Percentiles rank a stretch among this genome's conserved stretches.
Evolutionary conservation across 257 asterid species (phyloP).

Genomic region (Lavandula angustifolia): DNA sequence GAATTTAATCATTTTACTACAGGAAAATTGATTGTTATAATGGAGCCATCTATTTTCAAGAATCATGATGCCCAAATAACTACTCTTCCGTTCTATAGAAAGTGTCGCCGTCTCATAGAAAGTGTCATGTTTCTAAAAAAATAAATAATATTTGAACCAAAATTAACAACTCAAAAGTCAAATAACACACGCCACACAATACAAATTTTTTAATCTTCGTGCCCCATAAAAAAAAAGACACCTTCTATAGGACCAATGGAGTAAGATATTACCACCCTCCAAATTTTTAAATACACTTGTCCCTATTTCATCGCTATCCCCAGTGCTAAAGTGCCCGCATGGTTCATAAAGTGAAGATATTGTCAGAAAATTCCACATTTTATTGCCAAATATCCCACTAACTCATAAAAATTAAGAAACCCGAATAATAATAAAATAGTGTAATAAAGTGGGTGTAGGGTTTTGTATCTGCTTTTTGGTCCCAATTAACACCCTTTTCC

Average conservation of each 20-base stretch:
- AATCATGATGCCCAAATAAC: slow-evolving; percentile 26
- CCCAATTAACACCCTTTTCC: slow-evolving; percentile 2
- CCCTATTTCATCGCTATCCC: slow-evolving; percentile 7
- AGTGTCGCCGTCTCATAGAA: no score
- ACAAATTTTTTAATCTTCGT: no score
- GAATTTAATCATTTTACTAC: background rate
- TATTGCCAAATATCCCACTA: slow-evolving; percentile 30
- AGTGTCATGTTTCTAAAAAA: no score
- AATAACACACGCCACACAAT: no score
- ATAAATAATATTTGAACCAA: no score
- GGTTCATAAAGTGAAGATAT: slow-evolving; percentile 22
- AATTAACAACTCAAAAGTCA: no score
- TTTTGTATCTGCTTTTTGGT: background rate
- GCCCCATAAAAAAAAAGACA: no score
- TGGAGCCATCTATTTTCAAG: slow-evolving; percentile 6
- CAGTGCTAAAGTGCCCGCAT: slow-evolving; percentile 37
- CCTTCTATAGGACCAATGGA: no score
- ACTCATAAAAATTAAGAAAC: background rate
- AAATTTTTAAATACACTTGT: slow-evolving; percentile 2
- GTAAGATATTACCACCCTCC: background rate
- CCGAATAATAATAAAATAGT: background rate
- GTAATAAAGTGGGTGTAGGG: background rate
- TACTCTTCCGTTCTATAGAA: no score
- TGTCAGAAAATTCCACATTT: slow-evolving; percentile 33
- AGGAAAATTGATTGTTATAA: slow-evolving; percentile 23